phyloP scores from a whole-genome alignment of 2,329 filamentous ascomycete genomes.

The Fusarium beomiforme region DNA sequence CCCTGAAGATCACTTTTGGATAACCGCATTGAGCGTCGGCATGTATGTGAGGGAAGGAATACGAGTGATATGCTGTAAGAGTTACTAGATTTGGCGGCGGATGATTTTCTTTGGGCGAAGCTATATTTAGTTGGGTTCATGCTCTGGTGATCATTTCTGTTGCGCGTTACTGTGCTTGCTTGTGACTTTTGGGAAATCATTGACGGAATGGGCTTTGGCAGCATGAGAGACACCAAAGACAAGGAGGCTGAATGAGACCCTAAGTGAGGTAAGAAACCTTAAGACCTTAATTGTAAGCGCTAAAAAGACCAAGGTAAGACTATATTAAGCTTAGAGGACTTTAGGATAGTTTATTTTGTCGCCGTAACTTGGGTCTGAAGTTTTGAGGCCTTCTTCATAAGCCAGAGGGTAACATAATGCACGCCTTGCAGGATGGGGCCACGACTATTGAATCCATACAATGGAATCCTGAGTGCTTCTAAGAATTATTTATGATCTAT shows the following conservation, averaged over 20 bases:
- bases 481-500: neutral
- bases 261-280: too few species aligned
- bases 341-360: too few species aligned
- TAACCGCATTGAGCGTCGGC: conserved; percentile 6
- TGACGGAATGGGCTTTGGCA: too few species aligned
- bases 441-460: neutral
- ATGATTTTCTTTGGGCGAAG: neutral
- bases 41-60: conserved; percentile 1
- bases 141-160: neutral
- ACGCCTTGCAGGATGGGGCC: neutral
- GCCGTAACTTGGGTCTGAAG: too few species aligned
- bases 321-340: too few species aligned
- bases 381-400: neutral
- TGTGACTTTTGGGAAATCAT: too few species aligned
- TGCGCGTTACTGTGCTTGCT: too few species aligned
- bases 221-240: too few species aligned
- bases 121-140: neutral
- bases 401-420: neutral
- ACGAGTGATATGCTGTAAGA: conserved; percentile 17
- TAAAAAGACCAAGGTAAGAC: too few species aligned
- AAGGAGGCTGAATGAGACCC: too few species aligned
- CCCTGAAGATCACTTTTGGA: conserved; percentile 10
- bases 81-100: neutral
- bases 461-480: neutral
- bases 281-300: too few species aligned